These are phyloP conservation scores for Microglena sp. DNA, from an alignment of 139 green algal genomes.

Conservation along the genomic window DNA sequence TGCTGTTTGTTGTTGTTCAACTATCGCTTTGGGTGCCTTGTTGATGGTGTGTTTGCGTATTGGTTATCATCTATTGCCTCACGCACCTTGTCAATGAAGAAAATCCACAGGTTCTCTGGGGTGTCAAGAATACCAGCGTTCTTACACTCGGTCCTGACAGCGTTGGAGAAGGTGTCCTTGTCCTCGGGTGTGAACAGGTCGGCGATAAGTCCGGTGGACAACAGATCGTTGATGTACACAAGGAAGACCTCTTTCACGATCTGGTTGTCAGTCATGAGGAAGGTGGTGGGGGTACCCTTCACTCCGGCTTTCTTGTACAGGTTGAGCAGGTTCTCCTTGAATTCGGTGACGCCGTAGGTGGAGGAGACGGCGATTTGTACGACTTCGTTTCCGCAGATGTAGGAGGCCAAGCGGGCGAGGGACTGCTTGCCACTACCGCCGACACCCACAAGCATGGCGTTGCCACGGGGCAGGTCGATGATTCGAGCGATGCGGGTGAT, in stretches of 20 bases:
- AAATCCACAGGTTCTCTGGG: conserved; percentile 73
- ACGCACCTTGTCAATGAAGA: conserved; percentile 77
- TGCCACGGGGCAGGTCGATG: conserved; percentile 68
- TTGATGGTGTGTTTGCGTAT: too few species aligned
- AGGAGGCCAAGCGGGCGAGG: conserved; percentile 62
- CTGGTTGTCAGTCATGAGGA: conserved; percentile 84
- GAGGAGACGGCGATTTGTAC: conserved; percentile 62
- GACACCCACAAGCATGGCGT: conserved; percentile 80
- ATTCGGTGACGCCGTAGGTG: conserved; percentile 68
- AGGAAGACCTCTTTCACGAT: conserved; percentile 84
- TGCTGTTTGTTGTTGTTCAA: too few species aligned
- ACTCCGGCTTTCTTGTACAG: conserved; percentile 68
- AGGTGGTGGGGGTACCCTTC: conserved; percentile 58
- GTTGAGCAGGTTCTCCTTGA: conserved; percentile 73
- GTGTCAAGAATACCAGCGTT: conserved; percentile 62
- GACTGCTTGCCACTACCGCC: conserved; percentile 71
- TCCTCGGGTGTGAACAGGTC: conserved; percentile 75
- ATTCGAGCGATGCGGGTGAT: conserved; percentile 70
- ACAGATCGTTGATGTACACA: conserved; percentile 85
- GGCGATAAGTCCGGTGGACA: conserved; percentile 68
- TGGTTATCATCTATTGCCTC: too few species aligned
- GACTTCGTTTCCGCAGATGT: conserved; percentile 72
- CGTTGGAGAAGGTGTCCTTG: conserved; percentile 70
- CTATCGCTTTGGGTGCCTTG: too few species aligned
- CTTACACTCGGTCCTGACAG: conserved; percentile 80